Evolutionary conservation across 148 eudicot species (phyloP).

Genomic region (Simmondsia chinensis): DNA sequence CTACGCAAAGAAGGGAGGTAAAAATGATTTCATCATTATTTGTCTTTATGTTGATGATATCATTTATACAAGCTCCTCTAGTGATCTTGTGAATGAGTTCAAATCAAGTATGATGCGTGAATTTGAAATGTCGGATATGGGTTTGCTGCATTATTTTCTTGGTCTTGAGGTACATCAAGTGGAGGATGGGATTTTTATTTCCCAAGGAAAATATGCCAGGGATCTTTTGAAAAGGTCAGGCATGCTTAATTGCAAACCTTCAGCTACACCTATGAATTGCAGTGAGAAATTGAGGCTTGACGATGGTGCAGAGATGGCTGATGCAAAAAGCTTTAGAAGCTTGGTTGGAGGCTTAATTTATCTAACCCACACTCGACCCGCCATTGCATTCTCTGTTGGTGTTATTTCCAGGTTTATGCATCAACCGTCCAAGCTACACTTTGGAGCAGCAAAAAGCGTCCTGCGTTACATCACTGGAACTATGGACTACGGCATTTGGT

Average conservation of each 20-base stretch:
- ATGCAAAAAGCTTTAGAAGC: not conserved
- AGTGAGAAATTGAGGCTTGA: not conserved
- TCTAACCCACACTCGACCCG: not conserved
- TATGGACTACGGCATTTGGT: not conserved
- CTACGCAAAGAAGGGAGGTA: not conserved
- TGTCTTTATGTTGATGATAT: conserved; percentile 5
- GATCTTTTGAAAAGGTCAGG: not conserved
- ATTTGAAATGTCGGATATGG: conserved; percentile 5
- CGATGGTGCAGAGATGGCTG: not conserved
- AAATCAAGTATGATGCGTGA: not conserved
- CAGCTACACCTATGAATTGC: not conserved
- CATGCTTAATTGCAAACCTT: not conserved
- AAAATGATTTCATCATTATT: not conserved
- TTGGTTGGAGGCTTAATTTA: not conserved
- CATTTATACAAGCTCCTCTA: not conserved
- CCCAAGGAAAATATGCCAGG: not conserved
- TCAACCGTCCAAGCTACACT: too few relatives aligned
- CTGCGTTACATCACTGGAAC: not conserved
- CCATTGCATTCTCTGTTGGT: not conserved
- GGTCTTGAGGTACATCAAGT: too few relatives aligned
- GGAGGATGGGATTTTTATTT: not conserved
- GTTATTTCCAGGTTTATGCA: conserved; percentile 4
- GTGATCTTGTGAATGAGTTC: not conserved
- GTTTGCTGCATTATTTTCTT: not conserved
- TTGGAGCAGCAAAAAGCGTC: too few relatives aligned